Percentiles rank a stretch among this genome's conserved stretches.
phyloP scores from a whole-genome alignment of 495 filamentous ascomycete species.

The Coniosporium apollinis region DNA sequence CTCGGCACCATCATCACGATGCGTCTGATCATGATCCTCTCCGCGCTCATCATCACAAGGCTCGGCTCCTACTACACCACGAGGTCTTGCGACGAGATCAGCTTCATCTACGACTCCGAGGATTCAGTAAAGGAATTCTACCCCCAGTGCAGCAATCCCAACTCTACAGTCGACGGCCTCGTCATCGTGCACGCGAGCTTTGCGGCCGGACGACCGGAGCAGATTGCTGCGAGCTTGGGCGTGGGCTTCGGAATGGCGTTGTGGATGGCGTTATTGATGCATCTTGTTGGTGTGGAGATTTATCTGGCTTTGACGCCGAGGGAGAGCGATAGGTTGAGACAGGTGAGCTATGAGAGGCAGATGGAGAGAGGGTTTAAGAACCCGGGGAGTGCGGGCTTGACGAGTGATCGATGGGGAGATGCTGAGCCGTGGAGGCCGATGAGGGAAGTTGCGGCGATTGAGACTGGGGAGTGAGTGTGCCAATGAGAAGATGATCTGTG shows the following conservation, averaged over 20 bases:
- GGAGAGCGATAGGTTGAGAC: slow-evolving; percentile 30
- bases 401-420: slow-evolving; percentile 30
- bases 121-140: background rate
- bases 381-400: slow-evolving; percentile 32
- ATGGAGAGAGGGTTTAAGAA: slow-evolving; percentile 31
- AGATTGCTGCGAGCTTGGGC: background rate
- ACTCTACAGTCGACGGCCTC: background rate
- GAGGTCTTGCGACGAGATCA: slow-evolving; percentile 29
- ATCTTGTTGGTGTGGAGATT: slow-evolving; percentile 31
- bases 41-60: slow-evolving; percentile 21
- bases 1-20: slow-evolving; percentile 32
- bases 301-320: slow-evolving; percentile 35
- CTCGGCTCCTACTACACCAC: slow-evolving; percentile 21
- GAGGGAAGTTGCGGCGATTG: background rate
- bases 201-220: background rate
- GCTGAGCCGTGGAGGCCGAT: slow-evolving; percentile 10
- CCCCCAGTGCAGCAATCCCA: background rate
- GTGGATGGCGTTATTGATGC: slow-evolving; percentile 29
- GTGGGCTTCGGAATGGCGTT: slow-evolving; percentile 5
- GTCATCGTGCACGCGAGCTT: background rate
- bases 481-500: too few relatives aligned
- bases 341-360: slow-evolving; percentile 34
- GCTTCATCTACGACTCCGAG: background rate
- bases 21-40: slow-evolving; percentile 25
- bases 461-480: too few relatives aligned